A percentile compares a stretch with the other conserved stretches of the same genome.
These are phyloP conservation scores for Lipomyces lipofer DNA, from an alignment of 805 yeast genomes.

Conservation along the genomic window DNA sequence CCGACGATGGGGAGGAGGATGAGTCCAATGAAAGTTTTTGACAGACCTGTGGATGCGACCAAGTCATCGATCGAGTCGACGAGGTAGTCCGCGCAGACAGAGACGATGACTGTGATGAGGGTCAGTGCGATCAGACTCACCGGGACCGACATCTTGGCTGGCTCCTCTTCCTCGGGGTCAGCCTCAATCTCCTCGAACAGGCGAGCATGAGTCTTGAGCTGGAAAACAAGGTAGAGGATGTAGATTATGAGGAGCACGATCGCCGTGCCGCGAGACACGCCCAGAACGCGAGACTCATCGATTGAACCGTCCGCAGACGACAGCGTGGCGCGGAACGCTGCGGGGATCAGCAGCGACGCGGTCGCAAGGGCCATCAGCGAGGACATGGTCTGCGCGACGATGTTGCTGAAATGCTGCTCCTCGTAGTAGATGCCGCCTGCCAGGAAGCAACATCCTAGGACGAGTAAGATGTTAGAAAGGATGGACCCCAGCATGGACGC, in stretches of 20 bases:
- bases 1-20: constrained; percentile 96
- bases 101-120: constrained; percentile 71
- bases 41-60: constrained; percentile 78
- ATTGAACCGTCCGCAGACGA: constrained; percentile 51
- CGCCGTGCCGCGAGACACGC: constrained; percentile 83
- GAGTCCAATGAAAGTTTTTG: constrained; percentile 93
- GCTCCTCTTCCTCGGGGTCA: constrained; percentile 36
- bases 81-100: constrained; percentile 88
- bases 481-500: constrained; percentile 97
- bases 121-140: constrained; percentile 50
- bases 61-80: constrained; percentile 92
- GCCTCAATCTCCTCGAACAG: constrained; percentile 38
- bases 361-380: constrained; percentile 89
- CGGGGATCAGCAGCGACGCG: constrained; percentile 87
- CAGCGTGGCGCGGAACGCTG: constrained; percentile 83
- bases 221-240: constrained; percentile 78
- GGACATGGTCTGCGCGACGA: constrained; percentile 97
- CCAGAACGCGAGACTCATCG: constrained; percentile 54
- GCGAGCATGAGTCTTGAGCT: constrained; percentile 72
- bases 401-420: constrained; percentile 88
- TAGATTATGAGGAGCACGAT: constrained; percentile 75
- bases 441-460: constrained; percentile 91
- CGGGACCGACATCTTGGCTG: constrained; percentile 48
- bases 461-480: constrained; percentile 81
- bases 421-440: constrained; percentile 87